Base-by-base conservation (phyloP, 2,329 filamentous ascomycete species). In the Exophiala mesophila region DNA sequence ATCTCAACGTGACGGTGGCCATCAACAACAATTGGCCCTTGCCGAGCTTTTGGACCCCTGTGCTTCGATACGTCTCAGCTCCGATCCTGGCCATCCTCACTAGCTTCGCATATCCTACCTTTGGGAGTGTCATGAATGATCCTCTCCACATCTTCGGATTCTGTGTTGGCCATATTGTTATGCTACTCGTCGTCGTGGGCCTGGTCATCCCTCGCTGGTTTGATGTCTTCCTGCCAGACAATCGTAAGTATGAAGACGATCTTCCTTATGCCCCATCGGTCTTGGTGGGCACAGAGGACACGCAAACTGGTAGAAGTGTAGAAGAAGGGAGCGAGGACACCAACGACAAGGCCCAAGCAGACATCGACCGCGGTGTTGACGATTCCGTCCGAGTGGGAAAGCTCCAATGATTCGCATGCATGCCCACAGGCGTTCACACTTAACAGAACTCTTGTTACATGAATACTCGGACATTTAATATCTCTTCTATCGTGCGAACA, bases 21-120 rank as follows among this genome's bases (percentile, higher is more conserved):
- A 63, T 62, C 3, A 73, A 72, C 37, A 71, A 69, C 24, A 78
- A 79, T 58, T 78, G 74, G 76, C 67, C 58, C 3, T 76, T 79
- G 17, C 74, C 75, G 1, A 45, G 50, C 37, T 72, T 76, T 55
- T 73, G 74, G 62, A 69, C 70, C 1, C 56, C 70, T 1, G 59
- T 78, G 0, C 57, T 74, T 0, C 71, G 72, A 13, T 76, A 74
- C 45, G 53, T 74, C 24, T 68, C 68, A 10, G 71, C 67, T 0
- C 73, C 72, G 0, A 66, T 72, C n/a, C 62, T 76, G 2, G 65
- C 66, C 39, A 75, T 76, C 45, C 67, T 76, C 38, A 73, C 68
- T 53, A 67, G 65, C 36, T 76, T 76, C 55, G 66, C 70, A 1
- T 76, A 74, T 45, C 70, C 71, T 0, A 63, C 66, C 8, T 76